Conservation (phyloP, 2,329 filamentous ascomycete genomes). For the Fusarium brevicatenulatum region DNA sequence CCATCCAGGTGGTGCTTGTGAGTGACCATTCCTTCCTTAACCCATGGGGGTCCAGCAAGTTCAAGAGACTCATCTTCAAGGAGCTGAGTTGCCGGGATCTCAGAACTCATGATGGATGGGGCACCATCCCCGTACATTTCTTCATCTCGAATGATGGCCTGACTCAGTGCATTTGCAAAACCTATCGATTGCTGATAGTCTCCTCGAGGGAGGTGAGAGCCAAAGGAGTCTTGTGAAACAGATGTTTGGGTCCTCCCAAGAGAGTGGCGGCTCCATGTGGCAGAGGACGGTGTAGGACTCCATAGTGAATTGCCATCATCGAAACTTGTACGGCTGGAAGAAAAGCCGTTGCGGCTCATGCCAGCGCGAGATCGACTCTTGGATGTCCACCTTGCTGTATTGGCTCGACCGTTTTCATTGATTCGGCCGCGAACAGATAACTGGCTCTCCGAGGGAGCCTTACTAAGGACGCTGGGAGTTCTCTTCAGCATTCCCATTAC, state of each 20-base stretch:
- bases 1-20: slow-evolving; percentile 97
- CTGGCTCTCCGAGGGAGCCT: slow-evolving; percentile 85
- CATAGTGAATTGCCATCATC: slow-evolving; percentile 91
- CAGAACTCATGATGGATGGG: slow-evolving; percentile 67
- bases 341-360: slow-evolving; percentile 81
- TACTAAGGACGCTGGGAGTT: slow-evolving; percentile 90
- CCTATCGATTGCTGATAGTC: slow-evolving; percentile 97
- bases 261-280: slow-evolving; percentile 94
- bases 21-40: slow-evolving; percentile 94
- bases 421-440: slow-evolving; percentile 76
- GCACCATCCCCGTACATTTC: slow-evolving; percentile 62
- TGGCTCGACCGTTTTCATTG: slow-evolving; percentile 64
- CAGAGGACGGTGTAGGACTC: slow-evolving; percentile 87
- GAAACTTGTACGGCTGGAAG: slow-evolving; percentile 91
- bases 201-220: slow-evolving; percentile 76
- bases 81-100: slow-evolving; percentile 69
- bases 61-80: slow-evolving; percentile 94
- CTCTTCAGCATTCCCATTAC: slow-evolving; percentile 83
- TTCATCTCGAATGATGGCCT: slow-evolving; percentile 95
- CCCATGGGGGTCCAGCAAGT: slow-evolving; percentile 94
- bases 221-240: slow-evolving; percentile 91
- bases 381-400: slow-evolving; percentile 78
- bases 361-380: slow-evolving; percentile 84
- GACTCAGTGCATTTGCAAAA: slow-evolving; percentile 94
- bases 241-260: slow-evolving; percentile 90